Evolutionary conservation across 805 yeast genomes (phyloP).

Genomic region (Saturnispora bothae): DNA sequence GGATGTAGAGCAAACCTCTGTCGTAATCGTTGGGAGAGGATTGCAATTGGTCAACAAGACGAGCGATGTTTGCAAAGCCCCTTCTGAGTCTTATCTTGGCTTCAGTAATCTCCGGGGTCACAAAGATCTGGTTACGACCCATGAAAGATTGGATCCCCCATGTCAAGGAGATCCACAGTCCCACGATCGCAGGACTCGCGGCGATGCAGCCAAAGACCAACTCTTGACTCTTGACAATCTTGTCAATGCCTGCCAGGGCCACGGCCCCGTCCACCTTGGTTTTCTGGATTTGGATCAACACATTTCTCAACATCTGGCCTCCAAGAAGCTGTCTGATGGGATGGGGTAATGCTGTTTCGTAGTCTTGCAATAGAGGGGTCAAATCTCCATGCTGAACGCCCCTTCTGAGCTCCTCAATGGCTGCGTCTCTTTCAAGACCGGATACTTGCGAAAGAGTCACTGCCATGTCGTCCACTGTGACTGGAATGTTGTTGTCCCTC

Average conservation of each 20-base stretch:
- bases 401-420: conserved; percentile 27
- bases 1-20: conserved; percentile 59
- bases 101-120: conserved; percentile 2
- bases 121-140: too few species aligned
- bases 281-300: conserved; percentile 89
- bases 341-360: conserved; percentile 61
- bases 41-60: too few species aligned
- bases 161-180: too few species aligned
- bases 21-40: too few species aligned
- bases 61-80: conserved; percentile 14
- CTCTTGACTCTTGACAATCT: conserved; percentile 80
- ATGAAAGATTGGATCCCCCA: too few species aligned
- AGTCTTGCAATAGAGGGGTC: conserved; percentile 66
- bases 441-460: neutral
- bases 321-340: conserved; percentile 54
- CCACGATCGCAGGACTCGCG: conserved; percentile 65
- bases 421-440: conserved; percentile 6
- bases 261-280: conserved; percentile 91
- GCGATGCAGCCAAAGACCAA: conserved; percentile 90
- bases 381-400: conserved; percentile 65
- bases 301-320: conserved; percentile 67
- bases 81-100: conserved; percentile 1
- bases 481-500: conserved; percentile 24
- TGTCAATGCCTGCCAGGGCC: conserved; percentile 86
- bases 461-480: conserved; percentile 1